Evolutionary conservation across 495 filamentous ascomycete species (phyloP).

Genomic region (Astrothelium macrocarpum): DNA sequence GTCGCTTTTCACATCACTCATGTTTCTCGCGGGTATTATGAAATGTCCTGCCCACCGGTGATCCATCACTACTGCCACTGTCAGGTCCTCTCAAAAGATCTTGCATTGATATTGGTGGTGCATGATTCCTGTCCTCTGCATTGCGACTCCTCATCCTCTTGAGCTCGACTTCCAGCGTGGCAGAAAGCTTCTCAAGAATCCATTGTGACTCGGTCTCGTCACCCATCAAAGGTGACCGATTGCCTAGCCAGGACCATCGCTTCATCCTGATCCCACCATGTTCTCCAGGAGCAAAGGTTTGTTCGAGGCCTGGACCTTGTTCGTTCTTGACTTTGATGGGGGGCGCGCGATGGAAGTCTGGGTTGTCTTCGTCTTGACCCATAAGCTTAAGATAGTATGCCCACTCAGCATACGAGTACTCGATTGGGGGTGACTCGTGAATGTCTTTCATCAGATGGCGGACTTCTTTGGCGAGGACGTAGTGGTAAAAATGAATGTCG

Average conservation of each 20-base stretch:
- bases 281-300: conserved; percentile 11
- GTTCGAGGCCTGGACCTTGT: neutral
- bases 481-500: conserved; percentile 53
- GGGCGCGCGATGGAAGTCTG: neutral
- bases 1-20: neutral
- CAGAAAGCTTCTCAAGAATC: conserved; percentile 61
- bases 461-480: conserved; percentile 58
- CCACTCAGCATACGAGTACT: conserved; percentile 77
- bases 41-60: neutral
- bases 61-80: neutral
- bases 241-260: conserved; percentile 70
- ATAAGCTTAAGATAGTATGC: conserved; percentile 66
- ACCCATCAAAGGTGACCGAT: conserved; percentile 63
- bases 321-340: neutral
- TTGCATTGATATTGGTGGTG: neutral
- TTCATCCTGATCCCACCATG: conserved; percentile 22
- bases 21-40: neutral
- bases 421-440: conserved; percentile 46
- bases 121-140: neutral
- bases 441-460: conserved; percentile 56
- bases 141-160: conserved; percentile 18
- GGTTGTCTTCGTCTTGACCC: conserved; percentile 53
- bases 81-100: neutral
- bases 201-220: conserved; percentile 67
- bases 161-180: conserved; percentile 54